These are phyloP conservation scores for Phymatotrichopsis omnivora DNA, from an alignment of 2,329 filamentous ascomycete species.

Conservation along the genomic window DNA sequence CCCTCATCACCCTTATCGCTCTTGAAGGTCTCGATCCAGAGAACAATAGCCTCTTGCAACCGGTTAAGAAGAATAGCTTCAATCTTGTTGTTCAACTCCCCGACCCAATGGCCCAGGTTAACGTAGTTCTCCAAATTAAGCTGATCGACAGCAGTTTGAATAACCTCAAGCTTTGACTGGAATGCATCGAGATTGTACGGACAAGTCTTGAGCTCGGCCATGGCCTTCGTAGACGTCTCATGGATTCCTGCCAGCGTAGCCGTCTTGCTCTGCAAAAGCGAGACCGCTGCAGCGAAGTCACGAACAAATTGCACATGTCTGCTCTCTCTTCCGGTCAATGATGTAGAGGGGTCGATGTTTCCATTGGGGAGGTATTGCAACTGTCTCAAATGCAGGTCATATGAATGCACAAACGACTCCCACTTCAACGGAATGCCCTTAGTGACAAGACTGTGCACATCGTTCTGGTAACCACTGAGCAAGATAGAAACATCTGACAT, in stretches of 20 bases:
- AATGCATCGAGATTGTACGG: slow-evolving; percentile 73
- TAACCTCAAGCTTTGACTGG: slow-evolving; percentile 65
- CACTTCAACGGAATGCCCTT: slow-evolving; percentile 87
- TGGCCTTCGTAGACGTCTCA: slow-evolving; percentile 66
- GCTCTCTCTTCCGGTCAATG: slow-evolving; percentile 59
- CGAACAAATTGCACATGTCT: slow-evolving; percentile 95
- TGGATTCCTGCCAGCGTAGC: slow-evolving; percentile 68
- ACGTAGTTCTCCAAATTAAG: slow-evolving; percentile 93
- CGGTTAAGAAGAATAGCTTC: slow-evolving; percentile 70
- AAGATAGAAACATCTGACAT: slow-evolving; percentile 84
- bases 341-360: slow-evolving; percentile 44
- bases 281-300: slow-evolving; percentile 80
- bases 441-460: slow-evolving; percentile 69
- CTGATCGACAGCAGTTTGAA: slow-evolving; percentile 90
- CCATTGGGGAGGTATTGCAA: slow-evolving; percentile 49
- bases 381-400: slow-evolving; percentile 74
- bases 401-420: slow-evolving; percentile 97
- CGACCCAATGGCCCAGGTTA: slow-evolving; percentile 85
- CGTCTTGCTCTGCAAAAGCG: slow-evolving; percentile 79
- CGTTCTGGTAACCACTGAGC: slow-evolving; percentile 82
- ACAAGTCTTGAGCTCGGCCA: slow-evolving; percentile 75
- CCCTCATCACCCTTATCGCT: slow-evolving; percentile 40
- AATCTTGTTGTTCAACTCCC: slow-evolving; percentile 74
- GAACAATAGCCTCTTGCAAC: slow-evolving; percentile 68
- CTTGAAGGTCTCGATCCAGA: slow-evolving; percentile 82